Evolutionary conservation across 495 filamentous ascomycete species (phyloP).

Genomic region (Penicillium nucicola): DNA sequence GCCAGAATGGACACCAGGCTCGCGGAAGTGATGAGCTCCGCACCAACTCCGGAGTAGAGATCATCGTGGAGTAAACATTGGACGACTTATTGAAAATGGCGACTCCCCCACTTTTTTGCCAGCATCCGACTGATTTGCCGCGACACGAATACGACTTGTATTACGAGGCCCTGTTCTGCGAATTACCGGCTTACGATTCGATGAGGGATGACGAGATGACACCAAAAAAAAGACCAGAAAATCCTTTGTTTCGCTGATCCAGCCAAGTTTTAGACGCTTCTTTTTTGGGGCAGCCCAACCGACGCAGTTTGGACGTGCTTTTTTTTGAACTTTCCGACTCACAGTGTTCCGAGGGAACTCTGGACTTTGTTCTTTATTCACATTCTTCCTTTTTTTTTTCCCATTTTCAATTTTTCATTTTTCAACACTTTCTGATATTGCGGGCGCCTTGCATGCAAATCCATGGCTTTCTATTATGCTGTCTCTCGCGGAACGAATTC

Average conservation of each 20-base stretch:
- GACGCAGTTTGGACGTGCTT: constrained; percentile 34
- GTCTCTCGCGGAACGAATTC: constrained; percentile 17
- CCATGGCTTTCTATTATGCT: constrained; percentile 30
- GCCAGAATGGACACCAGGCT: constrained; percentile 77
- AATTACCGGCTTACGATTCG: constrained; percentile 51
- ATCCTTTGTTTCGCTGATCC: constrained; percentile 44
- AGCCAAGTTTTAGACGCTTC: constrained; percentile 48
- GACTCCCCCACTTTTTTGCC: constrained; percentile 27
- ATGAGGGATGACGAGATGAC: constrained; percentile 58
- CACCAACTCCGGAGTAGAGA: constrained; percentile 53
- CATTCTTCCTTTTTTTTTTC: constrained; percentile 17
- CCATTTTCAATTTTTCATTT: constrained; percentile 27
- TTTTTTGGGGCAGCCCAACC: constrained; percentile 49
- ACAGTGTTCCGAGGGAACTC: constrained; percentile 9
- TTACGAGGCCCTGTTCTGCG: constrained; percentile 46
- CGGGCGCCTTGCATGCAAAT: constrained; percentile 42
- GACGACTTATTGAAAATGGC: constrained; percentile 28
- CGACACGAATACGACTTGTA: constrained; percentile 48
- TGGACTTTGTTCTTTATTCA: constrained; percentile 16
- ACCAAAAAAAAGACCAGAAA: constrained; percentile 42
- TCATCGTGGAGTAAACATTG: constrained; percentile 51
- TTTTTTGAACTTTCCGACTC: constrained; percentile 15
- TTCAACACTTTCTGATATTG: constrained; percentile 24
- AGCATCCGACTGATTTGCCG: constrained; percentile 44
- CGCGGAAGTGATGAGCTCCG: constrained; percentile 77